Conservation (phyloP, 768 basidiomycete species). For the Nidula microcarpa region DNA sequence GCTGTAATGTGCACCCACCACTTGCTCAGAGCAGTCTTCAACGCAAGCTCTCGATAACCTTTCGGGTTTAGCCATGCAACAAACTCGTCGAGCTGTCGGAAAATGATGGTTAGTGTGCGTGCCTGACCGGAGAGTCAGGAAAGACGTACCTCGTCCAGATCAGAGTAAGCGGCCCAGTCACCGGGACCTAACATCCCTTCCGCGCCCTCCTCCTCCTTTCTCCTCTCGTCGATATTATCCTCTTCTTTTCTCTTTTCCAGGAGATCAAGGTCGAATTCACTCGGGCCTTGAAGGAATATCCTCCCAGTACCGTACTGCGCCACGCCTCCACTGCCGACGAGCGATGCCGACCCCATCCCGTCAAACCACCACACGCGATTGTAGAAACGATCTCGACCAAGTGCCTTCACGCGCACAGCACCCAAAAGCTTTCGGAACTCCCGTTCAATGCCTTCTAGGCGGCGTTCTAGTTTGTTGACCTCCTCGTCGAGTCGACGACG, state of each 20-base stretch:
- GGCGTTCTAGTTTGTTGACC: constrained; percentile 74
- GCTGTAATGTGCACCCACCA: constrained; percentile 83
- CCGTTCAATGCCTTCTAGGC: constrained; percentile 84
- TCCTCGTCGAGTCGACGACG: constrained; percentile 86
- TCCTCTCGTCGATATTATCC: constrained; percentile 56
- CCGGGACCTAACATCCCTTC: constrained; percentile 67
- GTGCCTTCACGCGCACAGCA: constrained; percentile 79
- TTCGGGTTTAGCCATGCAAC: constrained; percentile 89
- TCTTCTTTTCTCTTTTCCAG: constrained; percentile 54
- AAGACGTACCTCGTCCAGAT: constrained; percentile 75
- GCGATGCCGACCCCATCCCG: constrained; percentile 82
- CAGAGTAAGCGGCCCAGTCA: constrained; percentile 92
- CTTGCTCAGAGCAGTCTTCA: constrained; percentile 74
- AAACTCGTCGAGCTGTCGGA: constrained; percentile 70
- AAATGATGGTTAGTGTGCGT: constrained; percentile 7
- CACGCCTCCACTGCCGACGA: constrained; percentile 75
- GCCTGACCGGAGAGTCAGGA: background rate
- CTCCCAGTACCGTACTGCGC: constrained; percentile 87
- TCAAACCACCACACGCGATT: constrained; percentile 99
- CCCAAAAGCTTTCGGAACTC: constrained; percentile 91
- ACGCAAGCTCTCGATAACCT: constrained; percentile 81
- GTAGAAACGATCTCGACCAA: constrained; percentile 91
- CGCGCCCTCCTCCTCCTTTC: constrained; percentile 77
- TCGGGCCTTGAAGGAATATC: constrained; percentile 91
- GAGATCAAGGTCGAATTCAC: constrained; percentile 75